phyloP scores from a whole-genome alignment of 805 yeast species.

The Sugiyamaella chiloensis region DNA sequence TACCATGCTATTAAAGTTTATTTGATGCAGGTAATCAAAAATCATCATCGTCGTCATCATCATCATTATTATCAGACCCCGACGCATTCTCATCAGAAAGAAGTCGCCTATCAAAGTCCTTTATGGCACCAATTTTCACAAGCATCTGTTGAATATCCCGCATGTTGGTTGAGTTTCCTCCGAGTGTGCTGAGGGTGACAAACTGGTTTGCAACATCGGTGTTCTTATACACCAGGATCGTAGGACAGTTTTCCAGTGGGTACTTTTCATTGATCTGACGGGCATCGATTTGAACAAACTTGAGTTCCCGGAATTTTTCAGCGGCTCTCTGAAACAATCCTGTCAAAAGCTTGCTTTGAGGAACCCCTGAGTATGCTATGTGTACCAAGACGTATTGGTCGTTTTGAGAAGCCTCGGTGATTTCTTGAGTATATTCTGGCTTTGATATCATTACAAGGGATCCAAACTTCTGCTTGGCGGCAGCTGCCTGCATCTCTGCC shows the following conservation, averaged over 20 bases:
- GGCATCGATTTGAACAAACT: conserved; percentile 90
- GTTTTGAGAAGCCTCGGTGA: conserved; percentile 73
- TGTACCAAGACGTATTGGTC: conserved; percentile 67
- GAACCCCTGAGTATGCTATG: conserved; percentile 54
- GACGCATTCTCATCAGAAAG: conserved; percentile 15
- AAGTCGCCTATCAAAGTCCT: conserved; percentile 64
- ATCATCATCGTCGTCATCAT: background rate
- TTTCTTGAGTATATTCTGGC: conserved; percentile 82
- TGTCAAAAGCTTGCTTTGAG: conserved; percentile 71
- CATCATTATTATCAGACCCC: background rate
- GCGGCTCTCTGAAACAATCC: conserved; percentile 60
- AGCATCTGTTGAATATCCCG: conserved; percentile 72
- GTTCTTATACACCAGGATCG: conserved; percentile 75
- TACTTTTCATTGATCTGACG: conserved; percentile 88
- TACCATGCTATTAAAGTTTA: too few relatives aligned
- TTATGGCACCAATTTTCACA: conserved; percentile 63
- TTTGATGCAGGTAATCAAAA: too few relatives aligned
- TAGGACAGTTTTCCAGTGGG: conserved; percentile 89
- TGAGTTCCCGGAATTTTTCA: conserved; percentile 68
- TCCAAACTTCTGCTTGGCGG: conserved; percentile 62
- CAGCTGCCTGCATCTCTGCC: conserved; percentile 63
- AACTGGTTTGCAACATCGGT: conserved; percentile 76
- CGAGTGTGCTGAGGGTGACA: conserved; percentile 75
- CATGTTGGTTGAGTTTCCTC: conserved; percentile 73
- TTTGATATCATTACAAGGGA: conserved; percentile 73